phyloP scores from a whole-genome alignment of 2,329 filamentous ascomycete species.

The Coleophoma eucalyptorum region DNA sequence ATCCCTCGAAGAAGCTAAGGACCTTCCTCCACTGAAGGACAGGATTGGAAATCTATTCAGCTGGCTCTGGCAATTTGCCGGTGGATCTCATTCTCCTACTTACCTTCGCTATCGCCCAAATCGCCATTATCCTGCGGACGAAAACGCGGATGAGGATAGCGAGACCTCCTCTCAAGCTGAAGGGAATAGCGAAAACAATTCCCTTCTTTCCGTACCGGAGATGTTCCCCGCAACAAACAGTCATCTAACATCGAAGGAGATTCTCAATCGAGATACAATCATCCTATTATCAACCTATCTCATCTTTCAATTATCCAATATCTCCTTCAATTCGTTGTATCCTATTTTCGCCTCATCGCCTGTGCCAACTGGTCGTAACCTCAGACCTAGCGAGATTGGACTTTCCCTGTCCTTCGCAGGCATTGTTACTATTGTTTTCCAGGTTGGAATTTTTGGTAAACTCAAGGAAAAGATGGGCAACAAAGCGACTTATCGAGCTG shows the following conservation, averaged over 20 bases:
- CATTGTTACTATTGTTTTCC: conserved; percentile 82
- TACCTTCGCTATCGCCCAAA: conserved; percentile 44
- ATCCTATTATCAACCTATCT: conserved; percentile 82
- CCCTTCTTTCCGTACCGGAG: conserved; percentile 22
- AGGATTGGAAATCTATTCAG: conserved; percentile 56
- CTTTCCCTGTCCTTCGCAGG: conserved; percentile 82
- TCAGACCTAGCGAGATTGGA: conserved; percentile 79
- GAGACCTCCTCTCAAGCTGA: conserved; percentile 29
- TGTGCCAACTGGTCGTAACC: conserved; percentile 70
- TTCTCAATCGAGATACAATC: conserved; percentile 79
- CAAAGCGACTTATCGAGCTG: conserved; percentile 74
- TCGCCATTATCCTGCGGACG: conserved; percentile 21
- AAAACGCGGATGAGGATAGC: conserved; percentile 36
- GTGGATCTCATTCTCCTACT: conserved; percentile 49
- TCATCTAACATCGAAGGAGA: conserved; percentile 48
- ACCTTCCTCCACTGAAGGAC: conserved; percentile 55
- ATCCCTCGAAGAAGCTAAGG: conserved; percentile 66
- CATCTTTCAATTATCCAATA: conserved; percentile 90
- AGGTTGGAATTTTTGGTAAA: conserved; percentile 78
- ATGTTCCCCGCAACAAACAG: conserved; percentile 40
- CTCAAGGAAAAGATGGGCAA: conserved; percentile 80
- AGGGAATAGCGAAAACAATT: conserved; percentile 20
- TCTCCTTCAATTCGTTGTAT: conserved; percentile 92
- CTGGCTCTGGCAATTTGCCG: conserved; percentile 68
- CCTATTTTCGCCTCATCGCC: conserved; percentile 83